Percentiles rank a stretch among this genome's conserved stretches.
phyloP scores from a whole-genome alignment of 176 grass and related monocot genomes.

The barley (Hordeum vulgare) region MorexV3_pseudomolecules_assembly NC_058522.1:141009709-141010208 shows the following conservation, averaged over 20 bases:
- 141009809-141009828: background rate
- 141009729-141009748: too few relatives aligned
- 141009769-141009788: too few relatives aligned
- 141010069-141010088: slow-evolving; percentile 43
- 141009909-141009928: slow-evolving; percentile 8
- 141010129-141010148: slow-evolving; percentile 57
- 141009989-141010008: background rate
- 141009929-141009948: slow-evolving; percentile 30
- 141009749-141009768: too few relatives aligned
- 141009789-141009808: slow-evolving; percentile 13
- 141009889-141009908: slow-evolving; percentile 15
- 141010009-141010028: background rate
- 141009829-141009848: background rate
- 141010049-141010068: background rate
- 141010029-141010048: background rate
- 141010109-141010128: slow-evolving; percentile 91
- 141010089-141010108: slow-evolving; percentile 66
- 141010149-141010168: slow-evolving; percentile 42
- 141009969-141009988: background rate
- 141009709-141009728: too few relatives aligned
- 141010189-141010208: slow-evolving; percentile 46
- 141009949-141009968: slow-evolving; percentile 34
- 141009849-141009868: slow-evolving; percentile 7
- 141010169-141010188: slow-evolving; percentile 48
- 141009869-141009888: slow-evolving; percentile 26